Evolutionary conservation across 176 grass and related monocot species (phyloP).

Genomic region (Lolium perenne): DNA sequence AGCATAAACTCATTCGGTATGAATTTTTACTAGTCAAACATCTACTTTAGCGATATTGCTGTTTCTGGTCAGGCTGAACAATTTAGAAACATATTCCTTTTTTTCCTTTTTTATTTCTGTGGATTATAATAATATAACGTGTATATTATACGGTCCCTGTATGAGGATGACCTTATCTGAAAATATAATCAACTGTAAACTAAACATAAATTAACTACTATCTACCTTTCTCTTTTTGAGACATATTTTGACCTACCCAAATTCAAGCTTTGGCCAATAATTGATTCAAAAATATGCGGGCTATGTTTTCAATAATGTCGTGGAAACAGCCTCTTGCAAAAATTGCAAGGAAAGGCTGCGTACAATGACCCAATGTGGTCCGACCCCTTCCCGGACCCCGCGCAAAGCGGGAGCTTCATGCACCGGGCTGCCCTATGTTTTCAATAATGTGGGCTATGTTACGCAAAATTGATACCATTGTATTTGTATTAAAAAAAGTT

Average conservation of each 20-base stretch:
- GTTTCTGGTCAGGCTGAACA: conserved; percentile 24
- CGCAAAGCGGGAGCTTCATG: no score
- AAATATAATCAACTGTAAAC: background rate
- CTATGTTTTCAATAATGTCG: no score
- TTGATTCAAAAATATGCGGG: no score
- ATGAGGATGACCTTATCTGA: background rate
- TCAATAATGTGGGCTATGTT: no score
- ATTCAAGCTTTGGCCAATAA: background rate
- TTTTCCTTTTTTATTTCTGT: background rate
- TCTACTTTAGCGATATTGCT: conserved; percentile 27
- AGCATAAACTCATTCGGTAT: conserved; percentile 83
- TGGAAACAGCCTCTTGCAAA: no score
- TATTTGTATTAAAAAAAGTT: no score
- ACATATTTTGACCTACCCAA: background rate
- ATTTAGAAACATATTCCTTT: background rate
- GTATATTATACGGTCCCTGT: background rate
- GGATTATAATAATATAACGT: no score
- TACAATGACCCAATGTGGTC: no score
- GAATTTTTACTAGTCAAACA: conserved; percentile 9
- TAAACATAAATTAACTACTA: conserved; percentile 36
- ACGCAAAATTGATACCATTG: no score
- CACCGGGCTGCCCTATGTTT: no score
- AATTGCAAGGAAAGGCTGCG: no score
- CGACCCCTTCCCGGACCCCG: no score
- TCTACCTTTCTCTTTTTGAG: background rate